Percentiles rank a stretch among this genome's conserved stretches.
These are phyloP conservation scores for Phytophthora syringae DNA, from an alignment of 352 stramenopile species.

Conservation along the genomic window DNA sequence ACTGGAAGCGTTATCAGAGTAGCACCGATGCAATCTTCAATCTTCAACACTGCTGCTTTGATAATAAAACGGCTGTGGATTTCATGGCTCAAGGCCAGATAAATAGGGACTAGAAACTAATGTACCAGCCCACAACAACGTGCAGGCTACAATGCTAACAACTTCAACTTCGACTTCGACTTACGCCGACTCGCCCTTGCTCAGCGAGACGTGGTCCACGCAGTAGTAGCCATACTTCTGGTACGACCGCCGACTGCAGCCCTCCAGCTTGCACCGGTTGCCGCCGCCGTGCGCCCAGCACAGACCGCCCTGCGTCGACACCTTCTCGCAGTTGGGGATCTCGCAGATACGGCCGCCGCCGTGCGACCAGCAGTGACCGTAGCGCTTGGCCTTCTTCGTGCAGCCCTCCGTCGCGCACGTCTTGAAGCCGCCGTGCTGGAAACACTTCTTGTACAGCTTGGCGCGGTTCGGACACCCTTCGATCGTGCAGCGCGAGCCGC, in stretches of 20 bases:
- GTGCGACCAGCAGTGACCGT: conserved; percentile 78
- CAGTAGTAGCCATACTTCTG: conserved; percentile 76
- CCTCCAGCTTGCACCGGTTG: conserved; percentile 63
- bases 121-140: not conserved
- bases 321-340: conserved; percentile 59
- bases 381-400: conserved; percentile 71
- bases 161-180: not conserved
- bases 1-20: no score
- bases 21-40: no score
- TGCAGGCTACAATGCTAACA: not conserved
- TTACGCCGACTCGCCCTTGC: conserved; percentile 18
- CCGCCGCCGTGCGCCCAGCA: conserved; percentile 77
- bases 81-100: not conserved
- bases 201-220: conserved; percentile 50
- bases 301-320: conserved; percentile 64
- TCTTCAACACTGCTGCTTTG: no score
- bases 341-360: conserved; percentile 73
- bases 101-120: conserved; percentile 4
- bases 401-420: conserved; percentile 70
- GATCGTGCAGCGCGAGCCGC: conserved; percentile 52
- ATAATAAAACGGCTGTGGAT: not conserved
- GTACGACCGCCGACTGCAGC: conserved; percentile 68
- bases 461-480: conserved; percentile 60
- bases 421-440: conserved; percentile 76
- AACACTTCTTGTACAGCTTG: conserved; percentile 74